Evolutionary conservation across 1,284 basidiomycete genomes (phyloP).

Genomic region (Fomitopsis schrenkii): DNA sequence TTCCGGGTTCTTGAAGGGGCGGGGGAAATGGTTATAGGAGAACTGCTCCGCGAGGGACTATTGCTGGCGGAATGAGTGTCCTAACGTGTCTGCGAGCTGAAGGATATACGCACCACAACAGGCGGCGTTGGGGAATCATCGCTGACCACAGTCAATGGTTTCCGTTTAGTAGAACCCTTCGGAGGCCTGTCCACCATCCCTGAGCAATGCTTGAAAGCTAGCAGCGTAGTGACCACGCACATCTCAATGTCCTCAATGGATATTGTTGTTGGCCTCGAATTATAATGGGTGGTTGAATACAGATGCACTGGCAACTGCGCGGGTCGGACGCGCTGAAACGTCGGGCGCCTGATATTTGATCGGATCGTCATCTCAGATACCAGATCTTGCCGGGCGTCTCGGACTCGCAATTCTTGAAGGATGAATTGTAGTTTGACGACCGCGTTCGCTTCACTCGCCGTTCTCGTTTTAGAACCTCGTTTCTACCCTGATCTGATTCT

Average conservation of each 20-base stretch:
- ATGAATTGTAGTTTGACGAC: not conserved
- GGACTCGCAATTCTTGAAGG: not conserved
- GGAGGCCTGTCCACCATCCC: slow-evolving; percentile 21
- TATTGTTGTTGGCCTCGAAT: too few relatives aligned
- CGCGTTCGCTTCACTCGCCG: too few relatives aligned
- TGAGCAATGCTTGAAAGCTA: not conserved
- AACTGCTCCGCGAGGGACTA: slow-evolving; percentile 67
- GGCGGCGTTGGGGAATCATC: slow-evolving; percentile 29
- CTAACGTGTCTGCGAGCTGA: not conserved
- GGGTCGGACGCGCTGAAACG: too few relatives aligned
- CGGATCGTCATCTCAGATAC: not conserved
- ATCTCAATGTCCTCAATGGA: not conserved
- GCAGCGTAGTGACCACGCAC: not conserved
- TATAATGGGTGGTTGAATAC: not conserved
- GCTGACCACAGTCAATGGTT: slow-evolving; percentile 17
- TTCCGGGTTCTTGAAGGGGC: slow-evolving; percentile 72
- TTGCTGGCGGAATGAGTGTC: not conserved
- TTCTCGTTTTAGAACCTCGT: not conserved
- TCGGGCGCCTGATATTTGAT: too few relatives aligned
- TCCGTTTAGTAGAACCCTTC: slow-evolving; percentile 26
- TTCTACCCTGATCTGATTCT: too few relatives aligned
- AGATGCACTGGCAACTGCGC: not conserved
- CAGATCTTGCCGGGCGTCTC: not conserved
- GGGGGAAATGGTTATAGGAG: slow-evolving; percentile 61
- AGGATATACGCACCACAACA: slow-evolving; percentile 12